Evolutionary conservation across 352 stramenopile species (phyloP).

Genomic region (Phytophthora foliorum): DNA sequence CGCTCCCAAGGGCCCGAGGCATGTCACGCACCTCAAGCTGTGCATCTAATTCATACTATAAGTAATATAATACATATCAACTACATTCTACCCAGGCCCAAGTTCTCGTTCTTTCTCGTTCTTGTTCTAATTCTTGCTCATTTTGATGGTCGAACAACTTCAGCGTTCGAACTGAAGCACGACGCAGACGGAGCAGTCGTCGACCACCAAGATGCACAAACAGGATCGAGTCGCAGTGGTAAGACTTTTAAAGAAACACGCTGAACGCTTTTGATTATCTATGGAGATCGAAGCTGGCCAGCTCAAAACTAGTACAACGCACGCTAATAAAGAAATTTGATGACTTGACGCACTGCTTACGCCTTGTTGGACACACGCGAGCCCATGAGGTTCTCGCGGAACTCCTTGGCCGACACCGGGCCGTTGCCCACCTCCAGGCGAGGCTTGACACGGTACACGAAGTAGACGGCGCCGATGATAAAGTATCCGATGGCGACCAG

Average conservation of each 20-base stretch:
- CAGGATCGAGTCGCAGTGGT: too few relatives aligned
- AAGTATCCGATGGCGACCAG: slow-evolving; percentile 58
- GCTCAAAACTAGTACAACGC: slow-evolving; percentile 1
- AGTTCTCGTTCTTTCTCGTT: too few relatives aligned
- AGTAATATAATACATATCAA: too few relatives aligned
- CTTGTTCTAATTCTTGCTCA: too few relatives aligned
- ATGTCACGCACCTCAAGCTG: slow-evolving; percentile 19
- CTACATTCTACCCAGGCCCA: too few relatives aligned
- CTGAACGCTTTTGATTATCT: slow-evolving; percentile 1
- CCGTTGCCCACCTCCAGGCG: slow-evolving; percentile 33
- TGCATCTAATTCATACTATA: slow-evolving; percentile 28
- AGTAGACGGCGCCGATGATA: slow-evolving; percentile 54
- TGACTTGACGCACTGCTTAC: slow-evolving; percentile 19
- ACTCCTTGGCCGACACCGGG: slow-evolving; percentile 42
- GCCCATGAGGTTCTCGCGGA: slow-evolving; percentile 56
- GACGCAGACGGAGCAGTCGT: background rate
- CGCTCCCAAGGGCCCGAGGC: slow-evolving; percentile 6
- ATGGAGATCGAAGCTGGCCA: background rate
- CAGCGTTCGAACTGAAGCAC: background rate
- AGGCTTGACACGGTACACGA: slow-evolving; percentile 49
- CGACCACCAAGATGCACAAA: background rate
- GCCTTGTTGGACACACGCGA: slow-evolving; percentile 37
- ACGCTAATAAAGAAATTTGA: background rate
- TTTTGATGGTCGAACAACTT: slow-evolving; percentile 3
- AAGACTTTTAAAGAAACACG: slow-evolving; percentile 8